Percentiles rank a stretch among this genome's conserved stretches.
Conservation (phyloP, 2,329 filamentous ascomycete species). For the Cercospora sojina region DNA sequence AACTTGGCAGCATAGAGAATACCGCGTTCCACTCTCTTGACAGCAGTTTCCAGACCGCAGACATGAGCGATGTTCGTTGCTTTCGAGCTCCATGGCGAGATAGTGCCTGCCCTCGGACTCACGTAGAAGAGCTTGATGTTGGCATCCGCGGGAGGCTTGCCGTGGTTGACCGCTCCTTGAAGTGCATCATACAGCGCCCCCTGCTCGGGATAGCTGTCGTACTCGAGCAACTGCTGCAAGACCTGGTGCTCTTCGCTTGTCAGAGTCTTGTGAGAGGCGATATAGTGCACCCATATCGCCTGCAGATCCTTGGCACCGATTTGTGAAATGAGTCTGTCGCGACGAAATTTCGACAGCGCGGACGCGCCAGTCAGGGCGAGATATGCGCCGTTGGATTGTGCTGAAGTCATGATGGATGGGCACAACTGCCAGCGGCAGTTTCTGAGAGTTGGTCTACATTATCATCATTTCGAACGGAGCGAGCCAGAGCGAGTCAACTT, state of each 20-base stretch:
- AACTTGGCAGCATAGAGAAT: conserved; percentile 69
- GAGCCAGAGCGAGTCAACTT: background rate
- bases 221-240: conserved; percentile 60
- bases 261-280: conserved; percentile 46
- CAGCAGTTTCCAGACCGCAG: conserved; percentile 72
- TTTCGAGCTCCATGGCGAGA: conserved; percentile 97
- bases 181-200: conserved; percentile 47
- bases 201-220: conserved; percentile 55
- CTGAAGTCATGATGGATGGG: conserved; percentile 12
- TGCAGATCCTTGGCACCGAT: conserved; percentile 50
- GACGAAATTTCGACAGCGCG: conserved; percentile 56
- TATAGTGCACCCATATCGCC: conserved; percentile 54
- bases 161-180: conserved; percentile 50
- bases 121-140: conserved; percentile 66
- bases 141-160: conserved; percentile 50
- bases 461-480: background rate
- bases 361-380: conserved; percentile 52
- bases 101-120: conserved; percentile 73
- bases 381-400: conserved; percentile 32
- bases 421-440: conserved; percentile 22
- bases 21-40: conserved; percentile 81
- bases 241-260: conserved; percentile 49
- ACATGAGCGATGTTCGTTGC: conserved; percentile 92
- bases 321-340: conserved; percentile 46
- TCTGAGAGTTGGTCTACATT: conserved; percentile 11